Conservation (phyloP, 1,139 yeast genomes). For the Geotrichum cucujoidarum region DNA sequence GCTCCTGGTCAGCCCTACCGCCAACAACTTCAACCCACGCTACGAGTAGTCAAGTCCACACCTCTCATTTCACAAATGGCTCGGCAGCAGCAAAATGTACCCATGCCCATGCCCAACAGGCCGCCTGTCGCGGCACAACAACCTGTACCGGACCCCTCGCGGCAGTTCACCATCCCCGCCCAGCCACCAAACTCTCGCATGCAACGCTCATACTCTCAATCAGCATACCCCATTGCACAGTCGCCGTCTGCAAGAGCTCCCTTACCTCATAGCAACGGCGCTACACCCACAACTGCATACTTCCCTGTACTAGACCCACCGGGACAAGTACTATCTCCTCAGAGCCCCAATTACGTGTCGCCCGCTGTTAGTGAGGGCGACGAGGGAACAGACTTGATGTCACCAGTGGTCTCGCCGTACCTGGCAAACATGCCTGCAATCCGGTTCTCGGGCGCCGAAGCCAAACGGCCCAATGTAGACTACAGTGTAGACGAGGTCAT, state of each 20-base stretch:
- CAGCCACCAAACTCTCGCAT: constrained; percentile 5
- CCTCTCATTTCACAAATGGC: constrained; percentile 5
- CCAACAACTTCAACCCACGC: too few species aligned
- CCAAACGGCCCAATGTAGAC: constrained; percentile 15
- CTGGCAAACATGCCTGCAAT: constrained; percentile 15
- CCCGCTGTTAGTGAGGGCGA: constrained; percentile 16
- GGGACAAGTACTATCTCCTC: constrained; percentile 10
- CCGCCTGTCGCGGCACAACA: too few species aligned
- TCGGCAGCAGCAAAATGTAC: background rate
- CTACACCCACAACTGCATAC: constrained; percentile 9
- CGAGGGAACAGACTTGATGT: constrained; percentile 13
- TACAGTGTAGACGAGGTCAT: constrained; percentile 12
- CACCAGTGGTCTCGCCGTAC: constrained; percentile 20
- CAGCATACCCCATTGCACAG: constrained; percentile 9
- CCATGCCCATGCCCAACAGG: constrained; percentile 3
- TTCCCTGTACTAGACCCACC: constrained; percentile 10
- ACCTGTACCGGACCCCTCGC: background rate
- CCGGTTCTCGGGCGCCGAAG: constrained; percentile 16
- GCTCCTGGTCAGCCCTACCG: background rate
- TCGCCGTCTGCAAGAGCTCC: constrained; percentile 1
- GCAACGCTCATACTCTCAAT: constrained; percentile 13
- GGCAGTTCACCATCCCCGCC: background rate
- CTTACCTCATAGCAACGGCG: constrained; percentile 5
- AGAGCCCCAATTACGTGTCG: constrained; percentile 14
- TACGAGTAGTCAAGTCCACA: constrained; percentile 3